Percentiles rank a stretch among this genome's conserved stretches.
Evolutionary conservation across 1,139 yeast genomes (phyloP).

Genomic region (Pichia sp.): DNA sequence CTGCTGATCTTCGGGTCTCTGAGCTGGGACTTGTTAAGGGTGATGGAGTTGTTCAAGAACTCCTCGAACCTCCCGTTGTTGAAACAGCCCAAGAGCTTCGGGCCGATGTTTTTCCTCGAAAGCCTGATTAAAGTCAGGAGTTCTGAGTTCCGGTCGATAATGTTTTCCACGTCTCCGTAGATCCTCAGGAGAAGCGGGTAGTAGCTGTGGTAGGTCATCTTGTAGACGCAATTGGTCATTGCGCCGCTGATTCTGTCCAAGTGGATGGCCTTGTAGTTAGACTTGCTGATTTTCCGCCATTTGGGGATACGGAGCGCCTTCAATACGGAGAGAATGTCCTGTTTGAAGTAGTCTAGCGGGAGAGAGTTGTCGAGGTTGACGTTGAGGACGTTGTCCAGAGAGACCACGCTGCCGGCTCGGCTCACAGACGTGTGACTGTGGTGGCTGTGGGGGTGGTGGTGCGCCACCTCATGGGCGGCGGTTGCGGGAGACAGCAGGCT

Average conservation of each 20-base stretch:
- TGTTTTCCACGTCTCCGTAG: slow-evolving; percentile 86
- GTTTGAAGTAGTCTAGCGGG: slow-evolving; percentile 79
- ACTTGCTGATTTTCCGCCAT: slow-evolving; percentile 48
- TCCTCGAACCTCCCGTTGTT: slow-evolving; percentile 91
- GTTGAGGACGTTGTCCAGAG: slow-evolving; percentile 23
- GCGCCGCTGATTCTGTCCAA: slow-evolving; percentile 82
- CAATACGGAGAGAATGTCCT: slow-evolving; percentile 66
- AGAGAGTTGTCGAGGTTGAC: slow-evolving; percentile 62
- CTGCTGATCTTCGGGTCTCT: slow-evolving; percentile 72
- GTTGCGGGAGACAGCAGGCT: background rate
- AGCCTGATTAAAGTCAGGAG: slow-evolving; percentile 67
- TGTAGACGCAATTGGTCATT: slow-evolving; percentile 83
- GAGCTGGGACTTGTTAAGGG: slow-evolving; percentile 68
- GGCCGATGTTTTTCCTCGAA: slow-evolving; percentile 78
- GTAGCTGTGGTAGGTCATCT: slow-evolving; percentile 44
- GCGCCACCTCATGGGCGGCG: background rate
- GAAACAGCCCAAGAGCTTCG: slow-evolving; percentile 82
- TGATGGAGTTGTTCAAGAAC: slow-evolving; percentile 72
- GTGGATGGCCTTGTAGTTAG: slow-evolving; percentile 40
- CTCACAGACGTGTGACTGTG: background rate
- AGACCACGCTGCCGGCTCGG: background rate
- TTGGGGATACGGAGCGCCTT: slow-evolving; percentile 65
- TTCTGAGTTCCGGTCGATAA: slow-evolving; percentile 84
- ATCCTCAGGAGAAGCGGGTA: slow-evolving; percentile 62
- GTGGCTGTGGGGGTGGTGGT: background rate